Base-by-base conservation (phyloP, 805 yeast species). In the Lipomyces sp. region DNA sequence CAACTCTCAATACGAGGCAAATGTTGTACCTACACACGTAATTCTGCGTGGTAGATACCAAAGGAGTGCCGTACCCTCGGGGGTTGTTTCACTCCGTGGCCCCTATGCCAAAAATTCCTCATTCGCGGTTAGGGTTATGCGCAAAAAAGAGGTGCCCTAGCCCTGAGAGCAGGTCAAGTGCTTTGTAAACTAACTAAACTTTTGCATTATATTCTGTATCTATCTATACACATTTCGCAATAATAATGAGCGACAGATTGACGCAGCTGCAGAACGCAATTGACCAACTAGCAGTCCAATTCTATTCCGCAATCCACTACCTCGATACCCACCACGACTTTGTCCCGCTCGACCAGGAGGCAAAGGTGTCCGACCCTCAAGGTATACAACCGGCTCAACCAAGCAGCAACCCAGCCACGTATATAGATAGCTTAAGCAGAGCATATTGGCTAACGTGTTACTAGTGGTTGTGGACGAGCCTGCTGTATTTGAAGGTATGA, bases 301-400 rank as follows among this genome's bases (percentile, higher is more conserved):
- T 72, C 64, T 72, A 72, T 63, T 72, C 74, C 11, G 69, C 73
- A 4, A 48, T 72, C 32, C 66, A 69, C 62, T 71, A 68, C 58
- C 63, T 71, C 37, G 67, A 69, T 34, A 62, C 71, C 4, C 87
- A 87, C 73, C 96, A 86, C 73, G 89, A 84, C 66, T 84, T 87
- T 64, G 82, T 82, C 32, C 70, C 71, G 34, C 62, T 69, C n/a
- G 63, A 39, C 2, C 59, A 37, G 39, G 65, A 60, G 53, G 59
- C 65, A n/a, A 66, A 67, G 65, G 67, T 59, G 18, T 6, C 62
- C 10, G 71, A 69, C 42, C 59, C 70, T 15, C 71, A 64, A 42
- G 53, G 70, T 66, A 42, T 24, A n/a, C 48, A 24, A 15, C 48
- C 15, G 24, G 18, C 48, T n/a, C n/a, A 11, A 42, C 39, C 39